Percentiles rank a stretch among this genome's conserved stretches.
Conservation (phyloP, 352 stramenopile species). For the Pythium dissotocum region DNA sequence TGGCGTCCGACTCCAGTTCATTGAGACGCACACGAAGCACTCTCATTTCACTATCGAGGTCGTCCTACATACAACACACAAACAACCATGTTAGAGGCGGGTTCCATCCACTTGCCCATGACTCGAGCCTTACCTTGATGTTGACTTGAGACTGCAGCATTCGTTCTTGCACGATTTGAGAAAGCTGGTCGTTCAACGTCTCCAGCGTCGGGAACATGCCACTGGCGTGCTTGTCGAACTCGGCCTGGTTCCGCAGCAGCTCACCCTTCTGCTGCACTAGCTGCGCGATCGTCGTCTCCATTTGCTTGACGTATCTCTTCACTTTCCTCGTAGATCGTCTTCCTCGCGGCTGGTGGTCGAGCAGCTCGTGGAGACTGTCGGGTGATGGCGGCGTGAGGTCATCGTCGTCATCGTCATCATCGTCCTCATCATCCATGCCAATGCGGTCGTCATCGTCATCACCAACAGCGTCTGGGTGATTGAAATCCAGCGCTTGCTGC, state of each 20-base stretch:
- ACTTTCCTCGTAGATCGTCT: constrained; percentile 48
- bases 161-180: constrained; percentile 74
- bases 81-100: not conserved
- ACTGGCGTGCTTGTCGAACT: constrained; percentile 85
- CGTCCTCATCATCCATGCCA: constrained; percentile 18
- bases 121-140: constrained; percentile 35
- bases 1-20: constrained; percentile 71
- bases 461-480: constrained; percentile 27
- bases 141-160: constrained; percentile 49
- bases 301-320: constrained; percentile 74
- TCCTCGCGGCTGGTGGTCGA: constrained; percentile 24
- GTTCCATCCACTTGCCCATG: not conserved
- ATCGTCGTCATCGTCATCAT: constrained; percentile 26
- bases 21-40: constrained; percentile 70
- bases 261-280: constrained; percentile 80
- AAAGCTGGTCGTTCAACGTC: constrained; percentile 76
- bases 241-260: constrained; percentile 67
- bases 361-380: constrained; percentile 15
- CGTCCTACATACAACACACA: constrained; percentile 31
- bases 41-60: constrained; percentile 74
- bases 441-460: constrained; percentile 17
- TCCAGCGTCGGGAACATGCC: constrained; percentile 81
- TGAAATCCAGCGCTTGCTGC: constrained; percentile 74
- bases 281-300: constrained; percentile 79
- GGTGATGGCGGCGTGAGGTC: constrained; percentile 18